phyloP scores from a whole-genome alignment of 129 eudicot species.

The Pseudognaphalium luteoalbum region DNA sequence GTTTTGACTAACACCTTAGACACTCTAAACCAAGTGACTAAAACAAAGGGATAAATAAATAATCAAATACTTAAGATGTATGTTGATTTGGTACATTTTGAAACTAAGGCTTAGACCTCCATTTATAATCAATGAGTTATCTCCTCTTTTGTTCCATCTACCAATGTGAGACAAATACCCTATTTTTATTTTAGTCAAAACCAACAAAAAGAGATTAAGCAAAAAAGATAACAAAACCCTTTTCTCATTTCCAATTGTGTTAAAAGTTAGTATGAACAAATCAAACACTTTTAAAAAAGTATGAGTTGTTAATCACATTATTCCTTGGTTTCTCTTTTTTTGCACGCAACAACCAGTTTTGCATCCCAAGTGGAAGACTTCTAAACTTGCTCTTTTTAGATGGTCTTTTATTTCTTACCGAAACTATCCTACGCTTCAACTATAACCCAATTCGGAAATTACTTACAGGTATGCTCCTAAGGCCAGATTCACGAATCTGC shows the following conservation, averaged over 20 bases:
- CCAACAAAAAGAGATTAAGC: background rate
- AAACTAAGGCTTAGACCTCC: no score
- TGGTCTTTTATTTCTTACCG: slow-evolving; percentile 6
- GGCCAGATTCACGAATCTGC: background rate
- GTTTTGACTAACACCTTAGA: no score
- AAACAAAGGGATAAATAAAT: no score
- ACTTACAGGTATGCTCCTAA: background rate
- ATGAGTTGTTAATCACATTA: slow-evolving; percentile 12
- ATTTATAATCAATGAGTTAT: no score
- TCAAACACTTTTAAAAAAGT: background rate
- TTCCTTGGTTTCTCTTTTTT: slow-evolving; percentile 8
- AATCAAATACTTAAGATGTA: no score
- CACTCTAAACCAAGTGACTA: no score
- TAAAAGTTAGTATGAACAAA: slow-evolving; percentile 28
- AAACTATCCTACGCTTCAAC: background rate
- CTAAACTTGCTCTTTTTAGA: slow-evolving; percentile 16
- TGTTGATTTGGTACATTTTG: no score
- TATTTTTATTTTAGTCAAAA: no score
- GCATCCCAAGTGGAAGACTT: slow-evolving; percentile 40
- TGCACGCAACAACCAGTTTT: slow-evolving; percentile 34
- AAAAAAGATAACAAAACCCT: slow-evolving; percentile 15
- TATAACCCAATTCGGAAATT: slow-evolving; percentile 11
- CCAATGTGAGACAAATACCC: no score
- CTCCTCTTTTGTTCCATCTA: no score
- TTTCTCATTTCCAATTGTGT: slow-evolving; percentile 4